Conservation (phyloP, 169 alveolate genomes). For the Cryptosporidium sp. region DNA sequence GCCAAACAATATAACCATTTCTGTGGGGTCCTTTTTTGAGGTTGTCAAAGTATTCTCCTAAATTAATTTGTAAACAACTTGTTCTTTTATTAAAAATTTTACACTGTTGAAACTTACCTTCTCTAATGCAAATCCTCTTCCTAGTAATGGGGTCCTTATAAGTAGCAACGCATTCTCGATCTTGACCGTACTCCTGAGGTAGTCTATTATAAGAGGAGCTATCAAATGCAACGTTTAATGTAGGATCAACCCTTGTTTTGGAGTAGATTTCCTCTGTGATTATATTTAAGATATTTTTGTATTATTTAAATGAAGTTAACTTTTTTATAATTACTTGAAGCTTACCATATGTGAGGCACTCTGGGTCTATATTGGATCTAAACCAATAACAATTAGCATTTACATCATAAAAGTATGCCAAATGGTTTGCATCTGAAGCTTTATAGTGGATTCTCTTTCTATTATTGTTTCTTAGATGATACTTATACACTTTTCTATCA, state of each 20-base stretch:
- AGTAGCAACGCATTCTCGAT: slow-evolving; percentile 71
- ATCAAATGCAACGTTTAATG: slow-evolving; percentile 56
- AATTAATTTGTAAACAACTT: not conserved
- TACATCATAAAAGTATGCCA: slow-evolving; percentile 52
- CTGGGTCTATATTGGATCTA: not conserved
- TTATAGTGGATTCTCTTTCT: slow-evolving; percentile 45
- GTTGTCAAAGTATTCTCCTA: slow-evolving; percentile 51
- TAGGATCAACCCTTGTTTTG: slow-evolving; percentile 45
- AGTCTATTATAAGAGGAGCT: slow-evolving; percentile 19
- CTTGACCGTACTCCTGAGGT: slow-evolving; percentile 60
- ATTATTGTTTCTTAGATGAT: slow-evolving; percentile 32
- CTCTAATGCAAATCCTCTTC: slow-evolving; percentile 39
- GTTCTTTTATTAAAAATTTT: not conserved
- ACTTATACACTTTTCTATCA: slow-evolving; percentile 10
- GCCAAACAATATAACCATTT: slow-evolving; percentile 47
- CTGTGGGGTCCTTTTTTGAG: slow-evolving; percentile 58
- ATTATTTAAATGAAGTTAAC: not conserved
- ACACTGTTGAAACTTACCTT: slow-evolving; percentile 12
- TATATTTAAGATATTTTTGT: not conserved
- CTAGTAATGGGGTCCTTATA: slow-evolving; percentile 44
- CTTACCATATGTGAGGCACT: slow-evolving; percentile 63
- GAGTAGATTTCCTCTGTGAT: slow-evolving; percentile 48
- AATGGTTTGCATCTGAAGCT: slow-evolving; percentile 29
- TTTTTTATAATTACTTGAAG: not conserved
- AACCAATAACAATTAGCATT: slow-evolving; percentile 74